Conservation (phyloP, 1,284 basidiomycete genomes). For the Boletus subluridellus region DNA sequence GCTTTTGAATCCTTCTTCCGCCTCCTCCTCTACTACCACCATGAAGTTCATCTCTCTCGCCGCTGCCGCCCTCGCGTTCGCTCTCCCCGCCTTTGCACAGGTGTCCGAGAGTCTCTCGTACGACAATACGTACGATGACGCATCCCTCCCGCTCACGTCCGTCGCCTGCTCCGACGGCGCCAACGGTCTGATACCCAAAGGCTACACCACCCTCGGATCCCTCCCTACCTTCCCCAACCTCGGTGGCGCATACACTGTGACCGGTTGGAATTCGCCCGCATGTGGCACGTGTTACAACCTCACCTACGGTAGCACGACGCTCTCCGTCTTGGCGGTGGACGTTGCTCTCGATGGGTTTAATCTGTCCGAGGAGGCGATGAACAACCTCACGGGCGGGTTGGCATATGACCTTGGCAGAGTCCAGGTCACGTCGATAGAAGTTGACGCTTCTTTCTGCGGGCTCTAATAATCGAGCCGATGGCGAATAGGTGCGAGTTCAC, state of each 20-base stretch:
- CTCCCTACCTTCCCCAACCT: slow-evolving; percentile 52
- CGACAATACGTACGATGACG: slow-evolving; percentile 41
- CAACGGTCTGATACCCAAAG: slow-evolving; percentile 40
- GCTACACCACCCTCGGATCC: slow-evolving; percentile 45
- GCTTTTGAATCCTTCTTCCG: too few relatives aligned
- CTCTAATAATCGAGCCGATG: slow-evolving; percentile 9
- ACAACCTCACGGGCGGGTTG: slow-evolving; percentile 32
- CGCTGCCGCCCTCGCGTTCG: slow-evolving; percentile 10
- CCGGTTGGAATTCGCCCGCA: slow-evolving; percentile 29
- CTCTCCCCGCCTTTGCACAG: slow-evolving; percentile 18
- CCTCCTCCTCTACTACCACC: neutral
- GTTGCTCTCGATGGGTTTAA: slow-evolving; percentile 32
- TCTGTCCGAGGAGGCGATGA: slow-evolving; percentile 37
- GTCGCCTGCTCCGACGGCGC: slow-evolving; percentile 51
- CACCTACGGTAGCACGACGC: slow-evolving; percentile 21
- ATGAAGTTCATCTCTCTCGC: slow-evolving; percentile 29
- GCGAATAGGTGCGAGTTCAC: neutral
- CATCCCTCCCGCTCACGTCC: slow-evolving; percentile 29
- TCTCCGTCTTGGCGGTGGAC: slow-evolving; percentile 37
- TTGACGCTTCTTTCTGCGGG: slow-evolving; percentile 27
- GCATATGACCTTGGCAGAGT: slow-evolving; percentile 31
- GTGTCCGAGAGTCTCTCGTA: slow-evolving; percentile 21
- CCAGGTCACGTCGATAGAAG: slow-evolving; percentile 17
- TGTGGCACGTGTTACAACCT: slow-evolving; percentile 38
- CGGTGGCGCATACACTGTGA: slow-evolving; percentile 43